Conservation (phyloP, 1,139 yeast genomes). For the Kurtzmaniella natalensis region DNA sequence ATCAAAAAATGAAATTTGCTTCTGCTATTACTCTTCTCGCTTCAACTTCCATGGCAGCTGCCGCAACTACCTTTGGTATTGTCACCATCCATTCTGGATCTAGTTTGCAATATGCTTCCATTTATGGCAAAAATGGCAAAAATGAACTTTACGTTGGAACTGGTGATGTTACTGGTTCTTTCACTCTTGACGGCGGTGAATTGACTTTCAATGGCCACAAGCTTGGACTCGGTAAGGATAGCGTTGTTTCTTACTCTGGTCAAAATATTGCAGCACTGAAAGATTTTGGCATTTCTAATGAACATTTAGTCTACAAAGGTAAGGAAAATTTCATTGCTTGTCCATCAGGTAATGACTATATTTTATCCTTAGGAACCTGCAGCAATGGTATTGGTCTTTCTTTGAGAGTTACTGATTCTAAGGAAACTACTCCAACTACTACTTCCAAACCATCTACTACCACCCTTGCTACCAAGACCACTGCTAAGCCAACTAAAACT, state of each 20-base stretch:
- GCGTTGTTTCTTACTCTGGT: constrained; percentile 9
- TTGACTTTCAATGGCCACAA: constrained; percentile 15
- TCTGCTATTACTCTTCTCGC: constrained; percentile 16
- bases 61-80: constrained; percentile 15
- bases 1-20: constrained; percentile 5
- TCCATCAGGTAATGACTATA: constrained; percentile 16
- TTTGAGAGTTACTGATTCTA: constrained; percentile 6
- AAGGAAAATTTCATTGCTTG: constrained; percentile 16
- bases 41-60: constrained; percentile 22
- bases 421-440: constrained; percentile 2
- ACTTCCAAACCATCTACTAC: not conserved
- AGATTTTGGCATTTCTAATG: constrained; percentile 15
- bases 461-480: constrained; percentile 1
- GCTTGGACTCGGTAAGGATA: constrained; percentile 12
- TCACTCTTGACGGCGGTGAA: constrained; percentile 16
- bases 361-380: constrained; percentile 23
- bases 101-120: constrained; percentile 16
- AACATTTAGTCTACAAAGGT: constrained; percentile 13
- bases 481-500: constrained; percentile 1
- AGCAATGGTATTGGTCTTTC: constrained; percentile 22
- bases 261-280: constrained; percentile 11
- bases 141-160: constrained; percentile 13
- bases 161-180: constrained; percentile 13
- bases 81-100: constrained; percentile 23
- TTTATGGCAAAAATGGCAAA: constrained; percentile 10